These are phyloP conservation scores for Scolecobasidium constrictum DNA, from an alignment of 2,329 filamentous ascomycete genomes.

Conservation along the genomic window DNA sequence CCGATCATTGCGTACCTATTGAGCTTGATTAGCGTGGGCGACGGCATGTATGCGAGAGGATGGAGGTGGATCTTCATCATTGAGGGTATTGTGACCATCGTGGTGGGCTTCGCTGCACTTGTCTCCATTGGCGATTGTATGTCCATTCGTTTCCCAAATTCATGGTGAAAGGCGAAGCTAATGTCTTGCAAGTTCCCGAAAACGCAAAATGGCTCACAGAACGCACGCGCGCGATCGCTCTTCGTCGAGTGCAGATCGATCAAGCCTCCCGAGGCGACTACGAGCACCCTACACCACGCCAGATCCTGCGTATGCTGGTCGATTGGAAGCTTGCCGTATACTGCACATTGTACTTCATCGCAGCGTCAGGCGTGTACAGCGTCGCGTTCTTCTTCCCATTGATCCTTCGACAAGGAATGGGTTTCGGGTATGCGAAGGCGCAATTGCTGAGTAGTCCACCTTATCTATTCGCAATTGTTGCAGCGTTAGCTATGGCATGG, in stretches of 20 bases:
- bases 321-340: conserved; percentile 4
- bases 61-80: conserved; percentile 19
- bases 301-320: not conserved
- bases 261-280: conserved; percentile 1
- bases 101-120: conserved; percentile 16
- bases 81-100: conserved; percentile 16
- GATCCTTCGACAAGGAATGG: conserved; percentile 4
- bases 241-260: conserved; percentile 3
- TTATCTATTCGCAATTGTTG: conserved; percentile 3
- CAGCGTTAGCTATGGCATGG: conserved; percentile 1
- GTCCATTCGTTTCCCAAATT: too few species aligned
- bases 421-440: conserved; percentile 5
- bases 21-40: conserved; percentile 20
- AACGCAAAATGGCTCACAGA: conserved; percentile 5
- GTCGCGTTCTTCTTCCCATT: not conserved
- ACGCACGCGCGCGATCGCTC: not conserved
- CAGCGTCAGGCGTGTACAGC: not conserved
- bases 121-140: conserved; percentile 20
- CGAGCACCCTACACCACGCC: not conserved
- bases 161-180: too few species aligned
- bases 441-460: conserved; percentile 5
- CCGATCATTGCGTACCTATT: conserved; percentile 23
- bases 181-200: too few species aligned
- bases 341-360: not conserved
- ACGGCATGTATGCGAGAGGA: conserved; percentile 19